Percentiles rank a stretch among this genome's conserved stretches.
phyloP scores from a whole-genome alignment of 257 asterid species.

The Fraxinus cuspidata region DNA sequence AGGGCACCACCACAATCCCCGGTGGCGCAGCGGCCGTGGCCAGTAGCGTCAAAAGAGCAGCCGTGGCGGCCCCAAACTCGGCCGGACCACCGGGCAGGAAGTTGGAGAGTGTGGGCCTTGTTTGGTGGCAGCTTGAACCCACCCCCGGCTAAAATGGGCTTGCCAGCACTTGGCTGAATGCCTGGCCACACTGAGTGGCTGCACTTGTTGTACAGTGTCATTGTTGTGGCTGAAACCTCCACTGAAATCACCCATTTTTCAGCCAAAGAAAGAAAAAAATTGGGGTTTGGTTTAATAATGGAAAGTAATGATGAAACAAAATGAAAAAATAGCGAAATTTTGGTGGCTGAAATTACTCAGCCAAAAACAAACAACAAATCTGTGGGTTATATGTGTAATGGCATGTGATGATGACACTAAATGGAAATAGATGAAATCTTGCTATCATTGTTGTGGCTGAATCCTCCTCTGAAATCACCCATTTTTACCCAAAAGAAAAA shows the following conservation, averaged over 20 bases:
- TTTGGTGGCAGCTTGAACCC: constrained; percentile 73
- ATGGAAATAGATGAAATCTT: too few relatives aligned
- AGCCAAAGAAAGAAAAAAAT: too few relatives aligned
- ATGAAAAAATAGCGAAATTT: too few relatives aligned
- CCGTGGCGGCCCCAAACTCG: constrained; percentile 95
- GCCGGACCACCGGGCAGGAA: constrained; percentile 85
- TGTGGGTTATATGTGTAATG: too few relatives aligned
- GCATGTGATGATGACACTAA: too few relatives aligned
- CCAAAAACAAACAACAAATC: too few relatives aligned
- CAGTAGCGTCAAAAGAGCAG: constrained; percentile 67
- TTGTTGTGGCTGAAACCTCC: constrained; percentile 40
- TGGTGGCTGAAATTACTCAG: too few relatives aligned
- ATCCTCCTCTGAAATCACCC: too few relatives aligned
- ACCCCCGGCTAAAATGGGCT: constrained; percentile 64
- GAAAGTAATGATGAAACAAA: too few relatives aligned
- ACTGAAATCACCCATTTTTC: constrained; percentile 4
- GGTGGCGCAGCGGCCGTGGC: constrained; percentile 80
- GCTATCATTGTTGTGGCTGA: too few relatives aligned
- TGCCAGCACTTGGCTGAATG: constrained; percentile 73
- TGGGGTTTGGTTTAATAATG: too few relatives aligned
- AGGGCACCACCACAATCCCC: constrained; percentile 93
- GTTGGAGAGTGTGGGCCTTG: constrained; percentile 53
- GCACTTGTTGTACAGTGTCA: constrained; percentile 48
- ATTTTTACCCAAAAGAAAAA: too few relatives aligned
- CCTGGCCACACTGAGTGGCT: constrained; percentile 59